Conservation (phyloP, 371 early-diverging fungal genomes). For the Apophysomyces ossiformis region DNA sequence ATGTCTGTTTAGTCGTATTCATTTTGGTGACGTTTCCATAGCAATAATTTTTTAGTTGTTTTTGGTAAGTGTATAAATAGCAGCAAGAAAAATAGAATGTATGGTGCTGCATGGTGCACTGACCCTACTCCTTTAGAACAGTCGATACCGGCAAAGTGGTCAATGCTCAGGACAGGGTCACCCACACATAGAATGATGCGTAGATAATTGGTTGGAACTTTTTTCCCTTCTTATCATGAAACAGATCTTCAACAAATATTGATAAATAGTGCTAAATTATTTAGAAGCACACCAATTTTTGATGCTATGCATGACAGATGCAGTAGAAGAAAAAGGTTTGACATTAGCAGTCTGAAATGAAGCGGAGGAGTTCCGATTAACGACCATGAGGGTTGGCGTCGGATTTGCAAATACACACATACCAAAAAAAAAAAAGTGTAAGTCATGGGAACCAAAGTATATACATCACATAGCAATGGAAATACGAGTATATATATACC, state of each 20-base stretch:
- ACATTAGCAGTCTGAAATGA: slow-evolving; percentile 2
- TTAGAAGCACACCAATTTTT: not conserved
- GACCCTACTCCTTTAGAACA: not conserved
- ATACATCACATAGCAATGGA: too few relatives aligned
- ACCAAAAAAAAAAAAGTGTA: not conserved
- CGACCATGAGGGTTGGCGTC: slow-evolving; percentile 3
- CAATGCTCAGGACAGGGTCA: not conserved
- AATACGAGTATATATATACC: too few relatives aligned
- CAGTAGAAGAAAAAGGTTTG: not conserved
- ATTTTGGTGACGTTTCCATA: too few relatives aligned
- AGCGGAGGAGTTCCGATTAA: not conserved
- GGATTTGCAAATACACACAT: not conserved
- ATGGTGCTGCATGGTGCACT: not conserved
- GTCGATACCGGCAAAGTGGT: not conserved
- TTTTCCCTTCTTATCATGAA: not conserved
- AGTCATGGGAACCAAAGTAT: not conserved
- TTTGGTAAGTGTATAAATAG: slow-evolving; percentile 1
- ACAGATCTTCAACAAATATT: not conserved
- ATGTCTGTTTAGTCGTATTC: too few relatives aligned
- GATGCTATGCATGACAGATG: not conserved
- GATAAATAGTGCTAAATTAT: not conserved
- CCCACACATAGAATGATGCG: not conserved
- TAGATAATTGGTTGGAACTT: too few relatives aligned
- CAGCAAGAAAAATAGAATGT: not conserved
- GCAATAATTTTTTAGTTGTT: not conserved